Conservation (phyloP, 768 basidiomycete species). For the Podaxis rugospora region DNA sequence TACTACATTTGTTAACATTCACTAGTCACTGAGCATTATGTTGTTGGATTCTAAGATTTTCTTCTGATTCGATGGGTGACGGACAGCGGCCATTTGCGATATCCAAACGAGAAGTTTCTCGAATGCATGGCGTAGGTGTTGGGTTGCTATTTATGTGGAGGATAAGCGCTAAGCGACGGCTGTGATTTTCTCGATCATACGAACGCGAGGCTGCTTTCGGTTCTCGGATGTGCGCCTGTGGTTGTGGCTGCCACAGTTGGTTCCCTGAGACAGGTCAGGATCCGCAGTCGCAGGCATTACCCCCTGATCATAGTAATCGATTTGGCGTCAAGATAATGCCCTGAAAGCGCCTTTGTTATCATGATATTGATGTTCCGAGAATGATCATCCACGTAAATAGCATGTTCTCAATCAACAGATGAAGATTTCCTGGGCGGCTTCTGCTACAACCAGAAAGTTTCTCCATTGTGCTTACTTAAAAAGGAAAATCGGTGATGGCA, state of each 20-base stretch:
- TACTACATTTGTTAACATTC: conserved; percentile 11
- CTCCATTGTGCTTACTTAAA: not conserved
- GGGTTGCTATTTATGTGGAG: not conserved
- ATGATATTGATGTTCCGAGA: not conserved
- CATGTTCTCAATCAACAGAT: not conserved
- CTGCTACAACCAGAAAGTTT: not conserved
- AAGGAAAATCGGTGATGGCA: conserved; percentile 2
- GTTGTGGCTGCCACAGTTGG: not conserved
- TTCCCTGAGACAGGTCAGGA: not conserved
- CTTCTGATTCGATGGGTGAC: not conserved
- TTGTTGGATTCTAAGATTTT: not conserved
- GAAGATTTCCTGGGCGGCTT: not conserved
- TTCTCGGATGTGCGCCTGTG: not conserved
- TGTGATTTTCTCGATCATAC: not conserved
- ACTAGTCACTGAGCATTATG: not conserved
- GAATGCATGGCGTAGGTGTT: not conserved
- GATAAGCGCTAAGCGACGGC: not conserved
- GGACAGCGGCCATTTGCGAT: not conserved
- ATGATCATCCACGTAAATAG: not conserved
- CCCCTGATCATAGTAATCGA: not conserved
- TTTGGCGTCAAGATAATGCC: not conserved
- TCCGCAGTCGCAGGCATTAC: not conserved
- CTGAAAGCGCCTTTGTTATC: not conserved
- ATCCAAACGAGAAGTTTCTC: not conserved
- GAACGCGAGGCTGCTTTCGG: not conserved